These are phyloP conservation scores for Sphaerobolus stellatus DNA, from an alignment of 1,284 basidiomycete species.

Conservation along the genomic window DNA sequence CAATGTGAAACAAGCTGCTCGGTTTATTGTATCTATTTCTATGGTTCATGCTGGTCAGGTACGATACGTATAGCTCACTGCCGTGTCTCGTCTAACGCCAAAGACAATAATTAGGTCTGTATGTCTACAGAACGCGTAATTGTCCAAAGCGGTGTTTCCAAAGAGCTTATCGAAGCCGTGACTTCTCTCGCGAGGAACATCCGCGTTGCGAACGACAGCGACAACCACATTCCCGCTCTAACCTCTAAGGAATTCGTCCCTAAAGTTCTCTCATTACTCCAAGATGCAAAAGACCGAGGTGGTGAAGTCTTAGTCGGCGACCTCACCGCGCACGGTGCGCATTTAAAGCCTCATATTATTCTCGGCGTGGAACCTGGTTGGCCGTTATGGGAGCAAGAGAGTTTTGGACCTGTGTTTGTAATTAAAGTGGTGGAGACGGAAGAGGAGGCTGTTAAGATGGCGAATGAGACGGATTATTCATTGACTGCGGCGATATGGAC, in stretches of 20 bases:
- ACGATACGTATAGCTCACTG: too few relatives aligned
- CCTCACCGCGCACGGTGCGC: constrained; percentile 36
- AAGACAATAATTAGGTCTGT: constrained; percentile 47
- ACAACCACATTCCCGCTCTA: constrained; percentile 37
- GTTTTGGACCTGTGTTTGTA: constrained; percentile 57
- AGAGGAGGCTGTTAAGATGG: constrained; percentile 52
- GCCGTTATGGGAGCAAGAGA: constrained; percentile 53
- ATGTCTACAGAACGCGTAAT: constrained; percentile 71
- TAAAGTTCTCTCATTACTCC: constrained; percentile 47
- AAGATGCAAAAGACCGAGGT: constrained; percentile 51
- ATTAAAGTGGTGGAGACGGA: constrained; percentile 48
- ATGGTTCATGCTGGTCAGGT: constrained; percentile 53
- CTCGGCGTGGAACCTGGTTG: constrained; percentile 48
- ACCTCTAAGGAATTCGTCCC: constrained; percentile 52
- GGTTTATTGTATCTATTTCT: constrained; percentile 54
- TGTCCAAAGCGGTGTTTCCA: constrained; percentile 45
- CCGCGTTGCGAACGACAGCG: constrained; percentile 30
- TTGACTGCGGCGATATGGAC: constrained; percentile 57
- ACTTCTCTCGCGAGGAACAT: constrained; percentile 32
- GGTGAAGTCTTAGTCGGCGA: constrained; percentile 54
- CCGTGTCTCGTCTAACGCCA: neutral
- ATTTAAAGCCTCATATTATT: constrained; percentile 57
- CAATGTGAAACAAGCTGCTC: constrained; percentile 55
- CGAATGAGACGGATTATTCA: constrained; percentile 56
- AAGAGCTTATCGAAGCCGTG: constrained; percentile 37